These are phyloP conservation scores for Smittium mucronatum DNA, from an alignment of 371 early-diverging fungal species.

Conservation along the genomic window DNA sequence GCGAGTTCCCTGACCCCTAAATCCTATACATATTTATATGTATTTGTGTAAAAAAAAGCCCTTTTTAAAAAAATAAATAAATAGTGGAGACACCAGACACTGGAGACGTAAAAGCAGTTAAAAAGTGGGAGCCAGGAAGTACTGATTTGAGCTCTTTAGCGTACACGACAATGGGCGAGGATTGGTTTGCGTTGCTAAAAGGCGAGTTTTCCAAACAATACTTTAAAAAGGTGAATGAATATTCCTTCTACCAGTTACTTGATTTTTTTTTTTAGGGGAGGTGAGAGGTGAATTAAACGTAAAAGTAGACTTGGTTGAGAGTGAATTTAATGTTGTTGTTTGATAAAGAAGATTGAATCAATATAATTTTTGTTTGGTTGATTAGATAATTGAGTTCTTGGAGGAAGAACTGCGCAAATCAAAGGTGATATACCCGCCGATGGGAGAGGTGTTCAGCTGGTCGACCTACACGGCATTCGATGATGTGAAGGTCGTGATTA, in stretches of 20 bases:
- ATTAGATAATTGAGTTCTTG: slow-evolving; percentile 55
- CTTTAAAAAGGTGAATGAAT: slow-evolving; percentile 43
- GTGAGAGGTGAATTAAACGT: too few relatives aligned
- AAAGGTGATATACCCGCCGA: slow-evolving; percentile 58
- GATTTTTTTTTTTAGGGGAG: background rate
- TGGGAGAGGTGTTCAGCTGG: slow-evolving; percentile 67
- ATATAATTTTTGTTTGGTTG: background rate
- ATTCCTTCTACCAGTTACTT: background rate
- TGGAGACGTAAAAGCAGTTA: too few relatives aligned
- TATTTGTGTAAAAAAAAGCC: background rate
- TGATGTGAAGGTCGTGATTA: slow-evolving; percentile 66
- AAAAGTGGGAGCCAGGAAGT: too few relatives aligned
- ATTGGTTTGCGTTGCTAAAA: slow-evolving; percentile 59
- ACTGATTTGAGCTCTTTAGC: slow-evolving; percentile 38
- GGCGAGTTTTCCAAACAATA: slow-evolving; percentile 63
- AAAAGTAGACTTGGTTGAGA: too few relatives aligned
- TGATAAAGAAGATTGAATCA: slow-evolving; percentile 4
- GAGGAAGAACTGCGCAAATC: slow-evolving; percentile 35
- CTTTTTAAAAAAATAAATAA: background rate
- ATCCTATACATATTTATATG: background rate
- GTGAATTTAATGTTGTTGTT: background rate
- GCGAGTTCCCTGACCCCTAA: background rate
- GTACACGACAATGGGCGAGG: slow-evolving; percentile 49
- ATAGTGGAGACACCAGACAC: background rate
- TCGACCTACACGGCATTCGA: slow-evolving; percentile 49